Base-by-base conservation (phyloP, 2,329 filamentous ascomycete species). In the Cladophialophora psammophila region DNA sequence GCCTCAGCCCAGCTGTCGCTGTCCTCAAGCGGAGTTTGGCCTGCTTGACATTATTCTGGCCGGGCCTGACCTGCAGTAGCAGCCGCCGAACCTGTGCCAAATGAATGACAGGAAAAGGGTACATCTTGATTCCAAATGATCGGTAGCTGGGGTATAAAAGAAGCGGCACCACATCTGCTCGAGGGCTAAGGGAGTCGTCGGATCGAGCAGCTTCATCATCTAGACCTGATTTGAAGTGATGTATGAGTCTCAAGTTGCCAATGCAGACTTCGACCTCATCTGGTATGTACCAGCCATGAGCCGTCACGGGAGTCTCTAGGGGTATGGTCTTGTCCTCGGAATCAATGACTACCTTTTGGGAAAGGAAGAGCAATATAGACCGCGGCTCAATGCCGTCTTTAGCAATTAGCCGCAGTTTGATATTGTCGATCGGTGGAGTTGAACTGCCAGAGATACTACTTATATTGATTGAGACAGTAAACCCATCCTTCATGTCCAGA, bases 1-100 rank as follows among this genome's bases (percentile, higher is more conserved):
- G 81, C 20, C 89, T 83, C 55, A 91, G 77, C 0, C 89, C 89
- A 12, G 88, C 89, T 0, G 89, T 91, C 1, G 87, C 87, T 2
- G 88, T 85, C 64, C 86, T 86, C 54, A 91, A 81, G 38, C 86
- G 84, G 38, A 91, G 77, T 60, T 90, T 87, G 60, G 86, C 89
- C 20, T 75, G 83, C 36, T 77, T 80, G 2, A 91, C 34, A 18
- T 69, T 45, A 34, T 72, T 70, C n/a, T 54, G 42, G 1, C 65
- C 66, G 2, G 70, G 58, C 32, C 48, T 61, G 12, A 97, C 79
- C 59, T 88, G 84, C 20, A 99, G 81, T 66, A 96, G 91, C 0
- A 98, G 82, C 0, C 87, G 89, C 65, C 91, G 91, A 73, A 90
- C 89, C 71, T 89, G 89, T 75, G 96, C 92, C 5, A 99, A 86